phyloP scores from a whole-genome alignment of 148 eudicot genomes.

The Silene conica region DNA sequence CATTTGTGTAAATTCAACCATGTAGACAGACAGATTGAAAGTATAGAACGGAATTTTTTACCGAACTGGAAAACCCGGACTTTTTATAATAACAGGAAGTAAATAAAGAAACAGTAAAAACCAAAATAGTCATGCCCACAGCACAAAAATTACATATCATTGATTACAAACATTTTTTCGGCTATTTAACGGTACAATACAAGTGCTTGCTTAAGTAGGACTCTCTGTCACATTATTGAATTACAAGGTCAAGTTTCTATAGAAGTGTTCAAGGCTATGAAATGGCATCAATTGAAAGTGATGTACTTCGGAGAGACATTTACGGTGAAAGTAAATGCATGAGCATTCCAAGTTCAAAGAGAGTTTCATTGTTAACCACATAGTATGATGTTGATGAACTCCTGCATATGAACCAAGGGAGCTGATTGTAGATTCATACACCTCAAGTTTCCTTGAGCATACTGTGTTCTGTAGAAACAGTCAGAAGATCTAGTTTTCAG shows the following conservation, averaged over 20 bases:
- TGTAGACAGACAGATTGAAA: too few relatives aligned
- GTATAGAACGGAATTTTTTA: too few relatives aligned
- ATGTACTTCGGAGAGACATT: slow-evolving; percentile 9
- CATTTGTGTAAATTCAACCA: too few relatives aligned
- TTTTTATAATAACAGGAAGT: too few relatives aligned
- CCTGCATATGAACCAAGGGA: slow-evolving; percentile 59
- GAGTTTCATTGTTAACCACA: background rate
- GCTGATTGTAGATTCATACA: slow-evolving; percentile 68
- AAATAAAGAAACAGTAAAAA: too few relatives aligned
- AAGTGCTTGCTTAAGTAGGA: background rate
- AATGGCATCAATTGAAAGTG: background rate
- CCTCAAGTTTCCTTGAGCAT: slow-evolving; percentile 61
- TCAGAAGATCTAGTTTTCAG: slow-evolving; percentile 15
- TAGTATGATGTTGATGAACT: background rate
- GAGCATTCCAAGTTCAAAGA: background rate
- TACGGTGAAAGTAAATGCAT: background rate
- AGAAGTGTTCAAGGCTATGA: background rate
- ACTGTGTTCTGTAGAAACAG: slow-evolving; percentile 67
- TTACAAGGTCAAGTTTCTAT: background rate
- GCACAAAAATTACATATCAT: too few relatives aligned
- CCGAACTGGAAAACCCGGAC: too few relatives aligned
- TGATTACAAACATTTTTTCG: too few relatives aligned
- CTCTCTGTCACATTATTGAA: background rate
- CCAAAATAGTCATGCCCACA: too few relatives aligned
- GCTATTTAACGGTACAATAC: too few relatives aligned